Evolutionary conservation across 441 rosid genomes (phyloP).

Genomic region (Viola pubescens): DNA sequence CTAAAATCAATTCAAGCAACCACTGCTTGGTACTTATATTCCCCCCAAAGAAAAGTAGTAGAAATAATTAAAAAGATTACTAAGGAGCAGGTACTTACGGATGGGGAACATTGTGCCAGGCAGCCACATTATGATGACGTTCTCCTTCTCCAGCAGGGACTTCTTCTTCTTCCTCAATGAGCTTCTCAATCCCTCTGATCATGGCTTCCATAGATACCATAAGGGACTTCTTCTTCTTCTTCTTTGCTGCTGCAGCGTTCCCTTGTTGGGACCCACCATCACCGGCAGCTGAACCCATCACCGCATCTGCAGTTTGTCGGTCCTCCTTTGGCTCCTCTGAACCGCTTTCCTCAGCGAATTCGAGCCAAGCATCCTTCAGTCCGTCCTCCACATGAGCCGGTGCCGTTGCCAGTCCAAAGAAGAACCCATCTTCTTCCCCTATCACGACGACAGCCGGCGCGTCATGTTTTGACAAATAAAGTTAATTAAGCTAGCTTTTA

Average conservation of each 20-base stretch:
- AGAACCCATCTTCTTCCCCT: slow-evolving; percentile 52
- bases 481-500: background rate
- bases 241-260: slow-evolving; percentile 13
- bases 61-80: background rate
- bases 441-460: slow-evolving; percentile 9
- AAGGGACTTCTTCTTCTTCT: slow-evolving; percentile 39
- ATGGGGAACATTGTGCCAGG: slow-evolving; percentile 86
- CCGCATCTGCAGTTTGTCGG: slow-evolving; percentile 37
- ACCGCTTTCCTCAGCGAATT: slow-evolving; percentile 65
- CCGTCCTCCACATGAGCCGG: slow-evolving; percentile 94
- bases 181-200: slow-evolving; percentile 70
- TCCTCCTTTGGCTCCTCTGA: slow-evolving; percentile 28
- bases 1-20: slow-evolving; percentile 39
- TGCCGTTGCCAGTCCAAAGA: slow-evolving; percentile 97
- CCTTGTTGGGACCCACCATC: slow-evolving; percentile 50
- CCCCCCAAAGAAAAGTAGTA: background rate
- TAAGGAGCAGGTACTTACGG: slow-evolving; percentile 53
- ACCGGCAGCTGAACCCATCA: slow-evolving; percentile 42
- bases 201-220: slow-evolving; percentile 85
- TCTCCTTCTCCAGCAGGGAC: slow-evolving; percentile 23
- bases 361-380: slow-evolving; percentile 92
- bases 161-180: slow-evolving; percentile 25
- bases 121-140: slow-evolving; percentile 71
- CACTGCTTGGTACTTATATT: slow-evolving; percentile 10
- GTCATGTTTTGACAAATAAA: background rate